These are phyloP conservation scores for Pleoardoris graminearum DNA, from an alignment of 2,329 filamentous ascomycete species.

Conservation along the genomic window DNA sequence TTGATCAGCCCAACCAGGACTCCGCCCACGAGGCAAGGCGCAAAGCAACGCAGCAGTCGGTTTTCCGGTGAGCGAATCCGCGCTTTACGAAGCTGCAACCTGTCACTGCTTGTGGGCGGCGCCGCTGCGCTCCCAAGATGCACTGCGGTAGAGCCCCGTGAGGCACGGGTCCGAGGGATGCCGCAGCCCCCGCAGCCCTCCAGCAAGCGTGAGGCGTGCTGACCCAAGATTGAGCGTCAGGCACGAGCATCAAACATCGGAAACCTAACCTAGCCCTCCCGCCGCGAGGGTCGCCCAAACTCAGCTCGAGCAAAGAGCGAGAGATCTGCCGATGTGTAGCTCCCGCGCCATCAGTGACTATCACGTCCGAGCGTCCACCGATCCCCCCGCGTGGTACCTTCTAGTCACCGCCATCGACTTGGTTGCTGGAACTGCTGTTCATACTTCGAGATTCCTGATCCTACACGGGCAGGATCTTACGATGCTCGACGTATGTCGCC, in stretches of 20 bases:
- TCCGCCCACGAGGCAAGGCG: background rate
- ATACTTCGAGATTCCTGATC: background rate
- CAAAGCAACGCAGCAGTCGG: conserved; percentile 5
- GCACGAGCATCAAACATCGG: background rate
- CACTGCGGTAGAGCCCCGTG: background rate
- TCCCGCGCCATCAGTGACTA: conserved; percentile 7
- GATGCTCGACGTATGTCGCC: conserved; percentile 4
- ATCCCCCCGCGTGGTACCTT: background rate
- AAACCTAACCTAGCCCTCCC: conserved; percentile 7
- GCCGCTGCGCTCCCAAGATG: background rate
- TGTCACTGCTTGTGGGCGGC: background rate
- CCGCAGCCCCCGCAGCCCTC: background rate
- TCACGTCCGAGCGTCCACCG: conserved; percentile 2
- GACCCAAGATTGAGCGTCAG: background rate
- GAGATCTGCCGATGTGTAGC: conserved; percentile 11
- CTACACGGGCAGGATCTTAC: background rate
- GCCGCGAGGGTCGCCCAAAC: too few species aligned
- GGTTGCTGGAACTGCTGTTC: background rate
- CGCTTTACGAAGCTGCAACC: background rate
- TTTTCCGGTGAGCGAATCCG: background rate
- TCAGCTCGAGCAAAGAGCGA: background rate
- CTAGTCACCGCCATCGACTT: background rate
- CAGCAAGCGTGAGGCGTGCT: background rate
- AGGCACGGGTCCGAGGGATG: background rate
- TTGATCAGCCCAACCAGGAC: conserved; percentile 9